Base-by-base conservation (phyloP, 352 stramenopile genomes). In the Phytopythium ostracodes region DNA sequence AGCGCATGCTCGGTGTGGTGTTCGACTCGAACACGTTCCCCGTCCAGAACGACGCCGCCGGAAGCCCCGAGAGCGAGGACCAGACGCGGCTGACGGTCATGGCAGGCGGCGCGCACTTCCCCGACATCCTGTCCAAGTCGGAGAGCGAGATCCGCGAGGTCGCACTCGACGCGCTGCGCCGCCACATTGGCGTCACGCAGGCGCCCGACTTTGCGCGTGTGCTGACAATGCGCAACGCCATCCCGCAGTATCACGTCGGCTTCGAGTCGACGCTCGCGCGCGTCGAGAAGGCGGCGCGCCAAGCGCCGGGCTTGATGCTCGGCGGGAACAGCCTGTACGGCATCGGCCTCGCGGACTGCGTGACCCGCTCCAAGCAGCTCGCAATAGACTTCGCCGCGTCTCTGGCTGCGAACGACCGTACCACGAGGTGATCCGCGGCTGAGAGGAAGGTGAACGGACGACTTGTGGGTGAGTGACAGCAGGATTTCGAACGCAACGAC, bases 11-110 rank as follows among this genome's bases (percentile, higher is more conserved):
- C 14, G 88, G 87, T 9, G 83, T 91, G 52, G 85, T 96, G 22
- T 96, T 89, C 66, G 88, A 96, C 78, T 95, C 85, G 49, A 91
- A 92, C 60, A 87, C 87, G 29, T 96, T 96, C 59, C 88, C 88
- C 0, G 72, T 75, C n/a, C 88, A 96, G 68, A 92, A 94, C 58
- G 51, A 40, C 3, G 43, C 64, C 18, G 53, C 53, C 17, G 53
- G 53, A 22, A 22, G 33, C 15, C 25, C 24, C 40, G 42, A 60
- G 15, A 42, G 71, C 15, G 62, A 59, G 20, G 44, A 64, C 47
- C 84, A 94, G 64, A 94, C 87, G 18, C 83, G 87, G 7, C 57
- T 96, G 52, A 96, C 79, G 22, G 82, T 96, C 67, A 94, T 96
- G 81, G 79, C 77, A 17, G 88, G 88, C 25, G 88, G 88, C 14